Evolutionary conservation across 2,329 filamentous ascomycete genomes (phyloP), one percentile per base, ranked within the genome.

Genomic region (Escovopsis weberi): DNA sequence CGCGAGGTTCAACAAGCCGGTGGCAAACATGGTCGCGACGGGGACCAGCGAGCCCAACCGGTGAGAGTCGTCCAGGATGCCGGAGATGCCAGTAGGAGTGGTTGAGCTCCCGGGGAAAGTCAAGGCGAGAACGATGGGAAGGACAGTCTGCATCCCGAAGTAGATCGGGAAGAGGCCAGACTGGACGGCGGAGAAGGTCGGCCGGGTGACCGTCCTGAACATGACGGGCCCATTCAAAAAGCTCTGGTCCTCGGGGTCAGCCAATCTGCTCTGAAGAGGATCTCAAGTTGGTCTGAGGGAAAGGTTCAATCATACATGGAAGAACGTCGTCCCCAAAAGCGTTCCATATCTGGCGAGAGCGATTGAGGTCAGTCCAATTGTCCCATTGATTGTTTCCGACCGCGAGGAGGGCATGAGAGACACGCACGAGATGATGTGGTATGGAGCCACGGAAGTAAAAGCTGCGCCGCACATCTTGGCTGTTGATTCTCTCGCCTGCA

Each of bases 121-220:
- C 43, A 93, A 58, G 18, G 82, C 80, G 15, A 95, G 67, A 19
- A 85, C 56, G 12, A 81, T 60, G 0, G 91, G 85, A 1, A 89
- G 67, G 6, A 72, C 70, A 4, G 85, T 80, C 65, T 96, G 89
- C 44, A 96, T 67, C 38, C 75, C 69, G 60, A 96, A 96, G 69
- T 94, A 98, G 53, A 85, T 72, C 32, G 86, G 86, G 66, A 95
- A 94, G 42, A 88, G 75, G 48, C 76, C 76, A 50, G 78, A 72
- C 63, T 95, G 89, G 30, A 95, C 74, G 15, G 78, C 70, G 26
- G 81, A 77, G 67, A 98, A 96, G 57, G 85, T 78, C 0, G 85
- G 76, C 26, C 85, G 78, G 26, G 85, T 78, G 33, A 95, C 77
- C 10, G 75, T 72, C 56, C 73, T 79, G 70, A 82, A 94, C 54